Base-by-base conservation (phyloP, 2,329 filamentous ascomycete species). In the Pezicula radicicola region DNA sequence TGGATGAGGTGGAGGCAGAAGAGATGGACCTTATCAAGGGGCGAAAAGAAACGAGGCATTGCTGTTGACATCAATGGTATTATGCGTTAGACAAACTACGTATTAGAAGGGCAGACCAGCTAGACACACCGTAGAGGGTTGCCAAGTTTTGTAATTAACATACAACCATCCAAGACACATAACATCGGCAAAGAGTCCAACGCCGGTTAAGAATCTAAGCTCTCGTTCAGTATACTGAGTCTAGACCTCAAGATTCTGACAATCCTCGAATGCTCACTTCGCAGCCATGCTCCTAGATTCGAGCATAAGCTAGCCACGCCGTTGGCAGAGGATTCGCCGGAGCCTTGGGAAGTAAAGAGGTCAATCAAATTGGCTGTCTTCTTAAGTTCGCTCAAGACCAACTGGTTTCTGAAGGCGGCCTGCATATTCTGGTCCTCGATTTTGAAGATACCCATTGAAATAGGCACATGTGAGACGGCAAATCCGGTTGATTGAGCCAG, bases 301-400 rank as follows among this genome's bases (percentile, higher is more conserved):
- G 48, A 49, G 25, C 52, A 59, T 30, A 59, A 27, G 15, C 51
- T 45, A 40, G 21, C n/a, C 1, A 53, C 36, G 10, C 53, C 45
- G 18, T 9, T 45, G 6, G 48, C 37, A 49, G 49, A 45, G 5
- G 33, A 39, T 43, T 58, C 51, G 18, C 27, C 41, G 1, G 45
- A 48, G 41, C 54, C 48, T 33, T 52, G 53, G 12, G 46, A 48
- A 2, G 33, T 51, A 39, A 60, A 59, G 16, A 54, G 6, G 10
- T 57, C 54, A 50, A 60, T 60, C 51, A 60, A 33, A 44, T 42
- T 41, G 3, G 52, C 51, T 33, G 37, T 41, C 48, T 55, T 61
- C 30, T 57, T 59, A 8, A 63, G 55, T 45, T 63, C 61, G 35
- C 59, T 55, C 51, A 63, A 49, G 8, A 63, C 50, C 40, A 63